Conservation (phyloP, 164 flowering plant species). For the Berberis vulgaris region DNA sequence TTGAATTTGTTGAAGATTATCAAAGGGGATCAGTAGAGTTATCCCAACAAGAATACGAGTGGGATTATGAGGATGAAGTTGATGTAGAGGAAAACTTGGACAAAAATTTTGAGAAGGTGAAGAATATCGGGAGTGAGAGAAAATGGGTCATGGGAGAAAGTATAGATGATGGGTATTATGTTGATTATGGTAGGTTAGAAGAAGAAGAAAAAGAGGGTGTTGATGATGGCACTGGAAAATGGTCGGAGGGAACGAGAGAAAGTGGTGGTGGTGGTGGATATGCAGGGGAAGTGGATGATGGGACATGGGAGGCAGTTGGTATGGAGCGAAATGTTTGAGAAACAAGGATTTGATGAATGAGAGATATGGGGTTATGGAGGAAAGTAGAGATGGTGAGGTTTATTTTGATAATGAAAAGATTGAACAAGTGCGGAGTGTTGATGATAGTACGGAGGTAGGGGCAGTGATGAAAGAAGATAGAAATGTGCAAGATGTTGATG, state of each 20-base stretch:
- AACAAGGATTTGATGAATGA: no score
- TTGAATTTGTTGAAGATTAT: background rate
- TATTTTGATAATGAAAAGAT: no score
- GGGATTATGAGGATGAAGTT: no score
- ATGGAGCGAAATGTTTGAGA: no score
- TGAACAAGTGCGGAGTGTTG: conserved; percentile 1
- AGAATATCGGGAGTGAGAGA: background rate
- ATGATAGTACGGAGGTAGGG: background rate
- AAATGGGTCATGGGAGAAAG: background rate
- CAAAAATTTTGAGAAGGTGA: no score
- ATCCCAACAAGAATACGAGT: no score
- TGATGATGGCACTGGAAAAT: background rate
- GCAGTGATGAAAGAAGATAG: no score
- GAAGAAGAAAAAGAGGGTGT: background rate
- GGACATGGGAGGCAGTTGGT: no score
- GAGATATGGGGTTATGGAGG: no score
- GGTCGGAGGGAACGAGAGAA: background rate
- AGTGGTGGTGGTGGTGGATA: conserved; percentile 4
- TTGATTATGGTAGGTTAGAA: background rate
- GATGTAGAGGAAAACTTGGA: no score
- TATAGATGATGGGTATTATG: background rate
- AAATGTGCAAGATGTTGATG: background rate
- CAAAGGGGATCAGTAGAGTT: background rate
- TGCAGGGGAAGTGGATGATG: background rate
- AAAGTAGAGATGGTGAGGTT: no score